Percentiles rank a stretch among this genome's conserved stretches.
phyloP scores from a whole-genome alignment of 2,329 filamentous ascomycete species.

The Diplocarpon rosae region DNA sequence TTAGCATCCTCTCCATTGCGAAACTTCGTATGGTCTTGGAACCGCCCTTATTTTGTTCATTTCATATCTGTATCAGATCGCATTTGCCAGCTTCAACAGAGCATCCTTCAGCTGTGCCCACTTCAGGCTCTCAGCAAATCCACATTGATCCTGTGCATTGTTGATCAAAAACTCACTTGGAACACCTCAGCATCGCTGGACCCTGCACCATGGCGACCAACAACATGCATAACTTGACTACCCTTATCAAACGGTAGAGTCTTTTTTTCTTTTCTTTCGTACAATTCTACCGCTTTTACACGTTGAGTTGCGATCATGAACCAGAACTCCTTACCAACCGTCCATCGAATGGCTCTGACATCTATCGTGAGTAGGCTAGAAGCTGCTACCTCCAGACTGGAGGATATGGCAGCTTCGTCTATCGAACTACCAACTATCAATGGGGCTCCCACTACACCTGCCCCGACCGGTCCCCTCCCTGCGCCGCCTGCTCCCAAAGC shows the following conservation, averaged over 20 bases:
- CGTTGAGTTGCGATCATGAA: constrained; percentile 14
- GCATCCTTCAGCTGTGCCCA: not conserved
- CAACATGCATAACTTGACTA: constrained; percentile 94
- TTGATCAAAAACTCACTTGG: constrained; percentile 17
- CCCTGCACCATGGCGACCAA: constrained; percentile 52
- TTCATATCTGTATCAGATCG: too few species aligned
- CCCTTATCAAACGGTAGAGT: constrained; percentile 90
- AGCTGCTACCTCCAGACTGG: constrained; percentile 88
- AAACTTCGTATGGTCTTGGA: not conserved
- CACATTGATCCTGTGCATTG: constrained; percentile 1
- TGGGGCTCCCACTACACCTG: constrained; percentile 28
- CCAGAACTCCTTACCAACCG: constrained; percentile 18
- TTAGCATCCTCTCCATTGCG: not conserved
- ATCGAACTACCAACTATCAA: constrained; percentile 45
- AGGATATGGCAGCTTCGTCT: constrained; percentile 82
- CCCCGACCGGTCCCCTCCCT: constrained; percentile 28
- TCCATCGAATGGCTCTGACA: constrained; percentile 21
- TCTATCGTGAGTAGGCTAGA: constrained; percentile 60
- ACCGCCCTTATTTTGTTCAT: not conserved
- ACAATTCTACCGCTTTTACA: constrained; percentile 2
- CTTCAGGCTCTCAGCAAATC: not conserved
- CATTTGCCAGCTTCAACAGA: not conserved
- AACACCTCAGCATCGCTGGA: constrained; percentile 13
- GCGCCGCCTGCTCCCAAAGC: constrained; percentile 32
- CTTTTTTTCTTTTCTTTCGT: constrained; percentile 14